Base-by-base conservation (phyloP, 2,329 filamentous ascomycete genomes). In the Fusarium sp. region DNA sequence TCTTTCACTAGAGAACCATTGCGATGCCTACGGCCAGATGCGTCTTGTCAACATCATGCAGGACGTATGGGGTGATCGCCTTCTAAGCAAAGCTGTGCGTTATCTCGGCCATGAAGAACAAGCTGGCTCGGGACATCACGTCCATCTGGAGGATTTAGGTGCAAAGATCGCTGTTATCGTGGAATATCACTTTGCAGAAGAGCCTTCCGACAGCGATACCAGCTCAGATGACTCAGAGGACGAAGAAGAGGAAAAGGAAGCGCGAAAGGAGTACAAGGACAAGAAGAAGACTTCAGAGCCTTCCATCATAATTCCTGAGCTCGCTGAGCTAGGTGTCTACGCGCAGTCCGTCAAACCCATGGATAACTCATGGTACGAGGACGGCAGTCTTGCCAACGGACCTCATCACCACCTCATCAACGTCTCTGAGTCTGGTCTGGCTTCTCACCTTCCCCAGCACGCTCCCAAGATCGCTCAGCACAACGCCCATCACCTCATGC, bases 351-450 rank as follows among this genome's bases (percentile, higher is more conserved):
- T 92, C 58, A 92, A 92, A 74, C 90, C 90, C 1, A 78, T 80
- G 56, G 85, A 92, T 77, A 87, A 89, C 71, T 89, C 88, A 1
- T 92, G 90, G 90, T 91, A 85, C 74, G 85, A 88, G 18, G 72
- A 79, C 5, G 82, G 80, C 4, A 68, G 78, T 17, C 77, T 86
- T 26, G 74, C 82, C 74, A 88, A 91, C 58, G 86, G 84, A 0
- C 89, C 88, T 33, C 87, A 90, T 64, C 86, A 91, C 72, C 89
- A 90, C 59, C 85, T 91, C 66, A 90, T 91, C 83, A 92, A 92
- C 72, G 85, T 92, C 5, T 92, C 90, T 3, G 90, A 92, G 76
- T 85, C 84, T 1, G 88, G 87, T 0, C 80, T 92, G 1, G 78
- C 81, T 5, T 74, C 80, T 2, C 83, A 88, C 56, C 79, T 91